Base-by-base conservation (phyloP, 208 protist genomes). In the Acanthamoeba lugdunensis region DNA sequence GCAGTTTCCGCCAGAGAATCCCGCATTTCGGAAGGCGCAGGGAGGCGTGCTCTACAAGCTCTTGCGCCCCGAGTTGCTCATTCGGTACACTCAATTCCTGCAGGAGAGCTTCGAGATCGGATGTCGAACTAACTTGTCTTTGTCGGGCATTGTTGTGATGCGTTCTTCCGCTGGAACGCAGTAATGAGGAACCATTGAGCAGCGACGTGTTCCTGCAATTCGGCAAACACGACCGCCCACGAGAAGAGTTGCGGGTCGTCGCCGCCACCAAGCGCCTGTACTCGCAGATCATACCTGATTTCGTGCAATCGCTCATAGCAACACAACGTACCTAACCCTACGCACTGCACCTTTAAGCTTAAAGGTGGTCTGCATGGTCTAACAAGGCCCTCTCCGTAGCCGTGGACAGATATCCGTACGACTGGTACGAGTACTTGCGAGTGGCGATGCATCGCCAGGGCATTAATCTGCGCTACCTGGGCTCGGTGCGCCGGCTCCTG, bases 41-140 rank as follows among this genome's bases (percentile, higher is more conserved):
- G 69, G 69, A 37, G 37, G 69, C 69, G 69, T 79, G 8, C 69
- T 79, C 33, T 79, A 79, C 69, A 79, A 79, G 69, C 69, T 79
- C 11, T 28, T 79, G 23, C 69, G 69, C 5, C 69, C 69, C 21
- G 69, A 79, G 69, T 45, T 79, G 5, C 33, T 79, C 28, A 18
- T 45, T 37, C 69, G 69, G 69, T 79, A 73, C 33, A 37, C 18
- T 67, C 61, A 2, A 11, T 21, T 30, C 61, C 23, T n/a, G 56
- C 56, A 7, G 7, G 21, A 25, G 21, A 25, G 11, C 1, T 61
- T 61, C 3, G 11, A 25, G 11, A 25, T 61, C 21, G 1, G 1
- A 6, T 61, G 21, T 75, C 14, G 9, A 75, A 41, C 13, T 79
- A n/a, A 16, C 28, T 77, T 79, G 13, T 37, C 8, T 79, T 50